Evolutionary conservation across 2,329 filamentous ascomycete genomes (phyloP), one percentile per base, ranked within the genome.

Genomic region (Ophiostoma sp.): DNA sequence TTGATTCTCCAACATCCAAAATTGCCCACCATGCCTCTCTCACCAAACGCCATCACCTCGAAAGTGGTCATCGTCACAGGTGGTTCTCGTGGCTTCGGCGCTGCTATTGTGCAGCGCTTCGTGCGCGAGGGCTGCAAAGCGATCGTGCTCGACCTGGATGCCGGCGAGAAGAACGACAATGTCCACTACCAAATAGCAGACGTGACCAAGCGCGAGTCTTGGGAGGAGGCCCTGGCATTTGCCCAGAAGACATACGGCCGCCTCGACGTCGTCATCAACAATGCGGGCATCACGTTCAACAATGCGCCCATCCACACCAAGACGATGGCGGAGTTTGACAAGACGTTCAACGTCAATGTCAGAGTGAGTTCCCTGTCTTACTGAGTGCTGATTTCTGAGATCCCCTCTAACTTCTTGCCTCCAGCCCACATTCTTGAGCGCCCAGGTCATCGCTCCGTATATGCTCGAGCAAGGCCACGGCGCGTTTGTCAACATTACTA

Each of bases 301-400:
- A 66, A 45, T 22, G 61, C 61, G 11, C 61, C 12, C 0, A 15
- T 66, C n/a, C 61, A 66, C 39, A 66, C 61, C 22, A 66, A 66
- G 61, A 45, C 61, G 2, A 66, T 66, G 61, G 19, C 45, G 11
- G 61, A 66, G 61, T 66, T 25, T 9, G 61, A 69, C 28, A 69
- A 69, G 45, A 69, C 48, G 8, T 69, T 69, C 22, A 31, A 69
- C 19, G 42, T 69, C 25, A 69, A 69, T n/a, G 66, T 69, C 33
- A 31, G 57, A 8, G 57, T 61, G 5, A 8, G 31, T 61, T 8
- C 12, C 15, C 57, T 11, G 15, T 36, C 36, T 5, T 15, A 11
- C 22, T 19, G 15, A 12, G 3, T 19, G 28, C 17, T 17, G 1
- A 2, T 50, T 3, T 50, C 7, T 22, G 2, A 17, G 1, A 31